Conservation (phyloP, 108 stramenopile species). For the Conticribra weissflogii region DNA sequence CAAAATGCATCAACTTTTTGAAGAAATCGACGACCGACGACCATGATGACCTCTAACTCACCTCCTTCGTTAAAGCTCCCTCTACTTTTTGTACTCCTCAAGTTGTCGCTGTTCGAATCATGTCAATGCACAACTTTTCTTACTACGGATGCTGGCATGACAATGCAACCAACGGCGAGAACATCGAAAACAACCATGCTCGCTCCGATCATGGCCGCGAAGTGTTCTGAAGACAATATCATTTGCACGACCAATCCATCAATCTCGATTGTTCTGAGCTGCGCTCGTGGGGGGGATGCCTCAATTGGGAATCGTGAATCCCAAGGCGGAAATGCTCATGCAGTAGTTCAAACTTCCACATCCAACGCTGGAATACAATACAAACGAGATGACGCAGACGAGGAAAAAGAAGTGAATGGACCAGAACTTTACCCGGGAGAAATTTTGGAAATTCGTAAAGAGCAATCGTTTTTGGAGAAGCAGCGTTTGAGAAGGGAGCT, state of each 20-base stretch:
- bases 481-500: conserved; percentile 39
- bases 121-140: not conserved
- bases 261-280: too few relatives aligned
- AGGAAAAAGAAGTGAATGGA: not conserved
- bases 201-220: not conserved
- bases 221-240: too few relatives aligned
- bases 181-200: not conserved
- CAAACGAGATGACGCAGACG: not conserved
- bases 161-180: too few relatives aligned
- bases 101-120: too few relatives aligned
- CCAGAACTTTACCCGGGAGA: conserved; percentile 14
- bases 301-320: too few relatives aligned
- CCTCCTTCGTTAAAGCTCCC: too few relatives aligned
- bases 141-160: not conserved
- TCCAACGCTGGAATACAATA: not conserved
- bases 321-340: too few relatives aligned
- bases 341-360: not conserved
- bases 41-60: not conserved
- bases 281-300: too few relatives aligned
- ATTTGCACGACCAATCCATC: too few relatives aligned
- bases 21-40: not conserved
- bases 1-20: not conserved
- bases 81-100: too few relatives aligned
- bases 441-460: conserved; percentile 31
- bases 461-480: conserved; percentile 34